Evolutionary conservation across 176 grass and related monocot genomes (phyloP), one percentile per base, ranked within the genome.

Genomic region (Tillandsia leiboldiana): DNA sequence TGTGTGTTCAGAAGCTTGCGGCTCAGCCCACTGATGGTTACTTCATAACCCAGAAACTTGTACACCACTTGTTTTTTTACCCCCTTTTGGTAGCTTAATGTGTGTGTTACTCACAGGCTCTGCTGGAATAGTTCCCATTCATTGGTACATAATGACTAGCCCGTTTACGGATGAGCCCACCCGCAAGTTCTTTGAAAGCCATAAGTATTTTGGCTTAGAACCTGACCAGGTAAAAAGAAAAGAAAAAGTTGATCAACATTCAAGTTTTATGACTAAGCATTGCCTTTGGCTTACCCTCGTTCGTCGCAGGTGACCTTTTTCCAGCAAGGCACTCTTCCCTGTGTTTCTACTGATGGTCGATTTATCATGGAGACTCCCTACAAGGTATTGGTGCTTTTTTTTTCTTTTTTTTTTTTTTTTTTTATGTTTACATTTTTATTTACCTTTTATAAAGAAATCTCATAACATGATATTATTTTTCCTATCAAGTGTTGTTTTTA

Each of bases 121-220:
- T 1, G 66, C 71, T 75, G 75, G 75, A 71, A 71, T 50, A 67
- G 63, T 80, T 78, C 89, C 75, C 6, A 93, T 99, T 24, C 89
- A 87, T 68, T 99, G 86, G 86, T 99, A 99, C 79, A 88, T 99
- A 84, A 99, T 99, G 94, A 99, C 94, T 53, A 99, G 94, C 61
- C 94, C 94, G 33, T 99, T 99, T 51, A 99, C 84, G 1, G 81
- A 99, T 87, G 86, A 76, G 69, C 58, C 80, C 70, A 99, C 89
- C 53, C 89, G 63, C 80, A 99, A 93, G 68, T 99, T 85, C 64
- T 99, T 99, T 64, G 83, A 90, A 75, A 93, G 73, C 28, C 80
- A 62, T 83, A 99, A 81, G 79, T 93, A 99, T 74, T 99, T 99
- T 86, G 94, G 94, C 75, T 80, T 99, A 77, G 94, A 93, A 50